A percentile compares a stretch with the other conserved stretches of the same genome.
Evolutionary conservation across 148 eudicot genomes (phyloP).

Genomic region (Vaccinium vitisidaea): DNA sequence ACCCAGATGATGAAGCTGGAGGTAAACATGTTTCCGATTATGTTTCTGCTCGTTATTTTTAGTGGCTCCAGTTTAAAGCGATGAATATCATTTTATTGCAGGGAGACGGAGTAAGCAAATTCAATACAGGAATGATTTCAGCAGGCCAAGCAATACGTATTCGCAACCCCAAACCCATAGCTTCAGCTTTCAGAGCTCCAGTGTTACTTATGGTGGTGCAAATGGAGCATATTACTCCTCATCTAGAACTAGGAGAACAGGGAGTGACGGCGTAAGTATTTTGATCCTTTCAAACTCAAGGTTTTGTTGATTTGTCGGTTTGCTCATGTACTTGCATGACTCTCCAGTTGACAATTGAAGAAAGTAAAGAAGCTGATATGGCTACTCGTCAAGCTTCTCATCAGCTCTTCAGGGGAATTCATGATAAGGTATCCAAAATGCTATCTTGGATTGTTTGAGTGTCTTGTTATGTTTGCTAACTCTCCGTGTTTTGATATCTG

Average conservation of each 20-base stretch:
- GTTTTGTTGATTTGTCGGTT: neutral
- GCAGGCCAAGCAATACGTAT: conserved; percentile 31
- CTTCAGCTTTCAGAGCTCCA: conserved; percentile 78
- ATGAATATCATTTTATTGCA: conserved; percentile 28
- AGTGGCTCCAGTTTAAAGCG: neutral
- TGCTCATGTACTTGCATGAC: conserved; percentile 14
- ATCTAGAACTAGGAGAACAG: conserved; percentile 62
- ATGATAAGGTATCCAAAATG: conserved; percentile 57
- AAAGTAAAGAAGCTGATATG: conserved; percentile 86
- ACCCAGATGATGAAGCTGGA: conserved; percentile 73
- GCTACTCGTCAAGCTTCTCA: conserved; percentile 79
- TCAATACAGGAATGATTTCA: conserved; percentile 38
- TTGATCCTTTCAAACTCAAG: neutral
- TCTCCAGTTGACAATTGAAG: conserved; percentile 67
- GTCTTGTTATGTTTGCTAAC: neutral
- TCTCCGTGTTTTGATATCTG: neutral
- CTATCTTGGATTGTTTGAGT: neutral
- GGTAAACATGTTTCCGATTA: conserved; percentile 31
- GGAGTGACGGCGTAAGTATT: conserved; percentile 82
- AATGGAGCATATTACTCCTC: conserved; percentile 75
- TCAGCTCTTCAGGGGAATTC: conserved; percentile 72
- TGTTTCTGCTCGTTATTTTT: neutral
- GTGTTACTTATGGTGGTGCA: conserved; percentile 79
- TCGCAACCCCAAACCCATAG: conserved; percentile 53
- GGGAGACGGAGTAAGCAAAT: conserved; percentile 51